phyloP scores from a whole-genome alignment of 768 basidiomycete genomes.

The Antrodiella citrinella region DNA sequence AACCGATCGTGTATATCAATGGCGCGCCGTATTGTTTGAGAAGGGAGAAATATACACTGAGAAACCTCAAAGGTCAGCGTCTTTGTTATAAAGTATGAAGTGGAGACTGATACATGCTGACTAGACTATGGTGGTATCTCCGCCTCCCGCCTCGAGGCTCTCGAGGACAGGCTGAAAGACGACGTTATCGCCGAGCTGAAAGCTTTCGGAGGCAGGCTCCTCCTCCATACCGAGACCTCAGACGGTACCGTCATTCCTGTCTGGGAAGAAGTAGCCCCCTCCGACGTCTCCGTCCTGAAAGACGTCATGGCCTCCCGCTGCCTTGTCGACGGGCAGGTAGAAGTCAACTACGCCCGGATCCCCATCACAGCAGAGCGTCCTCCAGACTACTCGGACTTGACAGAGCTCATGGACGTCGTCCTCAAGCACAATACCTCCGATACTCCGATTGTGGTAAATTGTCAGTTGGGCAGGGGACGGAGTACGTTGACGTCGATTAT shows the following conservation, averaged over 20 bases:
- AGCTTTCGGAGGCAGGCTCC: slow-evolving; percentile 74
- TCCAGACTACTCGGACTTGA: slow-evolving; percentile 67
- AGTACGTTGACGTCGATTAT: slow-evolving; percentile 87
- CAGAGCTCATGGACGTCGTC: slow-evolving; percentile 72
- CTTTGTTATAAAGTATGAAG: background rate
- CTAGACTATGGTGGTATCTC: slow-evolving; percentile 94
- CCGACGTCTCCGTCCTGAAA: slow-evolving; percentile 73
- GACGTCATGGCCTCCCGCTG: slow-evolving; percentile 73
- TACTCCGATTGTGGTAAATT: slow-evolving; percentile 88
- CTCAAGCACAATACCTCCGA: slow-evolving; percentile 57
- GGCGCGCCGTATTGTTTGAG: slow-evolving; percentile 88
- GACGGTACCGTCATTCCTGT: slow-evolving; percentile 88
- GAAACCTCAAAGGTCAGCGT: slow-evolving; percentile 84
- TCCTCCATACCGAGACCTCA: slow-evolving; percentile 82
- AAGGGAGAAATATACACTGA: slow-evolving; percentile 74
- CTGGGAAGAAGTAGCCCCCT: slow-evolving; percentile 81
- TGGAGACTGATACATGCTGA: background rate
- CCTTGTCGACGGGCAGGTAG: slow-evolving; percentile 37
- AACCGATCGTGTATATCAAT: slow-evolving; percentile 88
- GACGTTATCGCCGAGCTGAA: slow-evolving; percentile 82
- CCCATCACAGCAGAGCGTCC: slow-evolving; percentile 89
- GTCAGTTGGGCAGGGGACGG: slow-evolving; percentile 88
- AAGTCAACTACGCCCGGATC: slow-evolving; percentile 74
- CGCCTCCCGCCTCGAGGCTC: slow-evolving; percentile 74
- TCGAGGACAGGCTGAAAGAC: slow-evolving; percentile 83